Conservation (phyloP, 768 basidiomycete genomes). For the Tricholomella constricta region DNA sequence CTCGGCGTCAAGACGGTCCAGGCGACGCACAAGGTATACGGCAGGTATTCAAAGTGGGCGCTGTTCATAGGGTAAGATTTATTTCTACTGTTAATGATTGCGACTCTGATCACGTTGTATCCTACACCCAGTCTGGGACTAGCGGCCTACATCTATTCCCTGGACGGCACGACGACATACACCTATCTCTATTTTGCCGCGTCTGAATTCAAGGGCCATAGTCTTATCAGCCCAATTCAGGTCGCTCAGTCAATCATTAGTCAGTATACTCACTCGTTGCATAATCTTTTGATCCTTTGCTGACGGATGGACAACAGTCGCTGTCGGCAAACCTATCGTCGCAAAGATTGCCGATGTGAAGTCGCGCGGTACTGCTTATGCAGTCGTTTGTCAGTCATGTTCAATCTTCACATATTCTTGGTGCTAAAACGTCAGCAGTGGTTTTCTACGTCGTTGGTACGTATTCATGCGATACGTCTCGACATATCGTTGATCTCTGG, state of each 20-base stretch:
- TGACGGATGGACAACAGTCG: conserved; percentile 25
- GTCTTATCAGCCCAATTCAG: conserved; percentile 55
- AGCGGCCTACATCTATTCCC: conserved; percentile 75
- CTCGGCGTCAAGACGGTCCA: conserved; percentile 50
- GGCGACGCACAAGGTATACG: conserved; percentile 52
- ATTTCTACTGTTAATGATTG: neutral
- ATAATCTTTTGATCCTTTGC: neutral
- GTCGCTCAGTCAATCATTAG: conserved; percentile 57
- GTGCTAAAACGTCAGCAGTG: conserved; percentile 30
- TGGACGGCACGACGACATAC: conserved; percentile 71
- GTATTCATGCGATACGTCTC: conserved; percentile 16
- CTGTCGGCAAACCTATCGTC: conserved; percentile 64
- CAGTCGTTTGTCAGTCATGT: conserved; percentile 49
- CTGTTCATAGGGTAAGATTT: conserved; percentile 57
- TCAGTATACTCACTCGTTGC: conserved; percentile 26
- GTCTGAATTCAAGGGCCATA: conserved; percentile 54
- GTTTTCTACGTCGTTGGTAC: conserved; percentile 62
- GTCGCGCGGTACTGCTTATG: conserved; percentile 66
- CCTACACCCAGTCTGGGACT: conserved; percentile 54
- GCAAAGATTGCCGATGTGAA: conserved; percentile 74
- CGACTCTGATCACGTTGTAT: conserved; percentile 25
- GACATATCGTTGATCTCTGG: neutral
- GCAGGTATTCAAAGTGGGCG: conserved; percentile 57
- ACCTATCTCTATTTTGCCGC: conserved; percentile 62
- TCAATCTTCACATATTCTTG: neutral